A percentile compares a stretch with the other conserved stretches of the same genome.
Conservation (phyloP, 441 rosid species). For the Pelargonium cotyledonis region DNA sequence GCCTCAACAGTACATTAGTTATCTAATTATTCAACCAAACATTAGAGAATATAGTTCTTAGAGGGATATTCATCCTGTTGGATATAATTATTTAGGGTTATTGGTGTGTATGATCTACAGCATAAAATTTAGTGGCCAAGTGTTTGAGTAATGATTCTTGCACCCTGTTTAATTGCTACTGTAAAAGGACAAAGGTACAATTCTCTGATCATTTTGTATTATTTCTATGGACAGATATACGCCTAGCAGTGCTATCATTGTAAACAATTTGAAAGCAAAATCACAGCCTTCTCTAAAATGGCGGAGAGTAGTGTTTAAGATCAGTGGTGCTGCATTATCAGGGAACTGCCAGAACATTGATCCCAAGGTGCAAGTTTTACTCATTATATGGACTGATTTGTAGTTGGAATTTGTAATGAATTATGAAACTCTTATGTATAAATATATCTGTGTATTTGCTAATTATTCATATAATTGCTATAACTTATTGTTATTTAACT, state of each 20-base stretch:
- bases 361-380: slow-evolving; percentile 19
- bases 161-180: not conserved
- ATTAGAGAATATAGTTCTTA: not conserved
- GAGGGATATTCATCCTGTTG: not conserved
- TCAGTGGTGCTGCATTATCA: slow-evolving; percentile 25
- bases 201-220: not conserved
- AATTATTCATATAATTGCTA: not conserved
- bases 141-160: not conserved
- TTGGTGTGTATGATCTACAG: not conserved
- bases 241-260: slow-evolving; percentile 9
- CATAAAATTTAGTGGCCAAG: not conserved
- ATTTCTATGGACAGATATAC: slow-evolving; percentile 1
- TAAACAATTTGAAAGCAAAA: slow-evolving; percentile 17
- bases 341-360: slow-evolving; percentile 24
- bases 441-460: not conserved
- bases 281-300: slow-evolving; percentile 17
- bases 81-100: not conserved
- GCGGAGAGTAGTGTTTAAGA: slow-evolving; percentile 24
- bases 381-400: not conserved
- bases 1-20: too few relatives aligned
- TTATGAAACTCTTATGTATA: not conserved
- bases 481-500: slow-evolving; percentile 7
- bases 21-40: not conserved
- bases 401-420: not conserved
- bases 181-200: not conserved